Evolutionary conservation across 768 basidiomycete species (phyloP), one percentile per base, ranked within the genome.

Genomic region (Boletus vermiculosoides): DNA sequence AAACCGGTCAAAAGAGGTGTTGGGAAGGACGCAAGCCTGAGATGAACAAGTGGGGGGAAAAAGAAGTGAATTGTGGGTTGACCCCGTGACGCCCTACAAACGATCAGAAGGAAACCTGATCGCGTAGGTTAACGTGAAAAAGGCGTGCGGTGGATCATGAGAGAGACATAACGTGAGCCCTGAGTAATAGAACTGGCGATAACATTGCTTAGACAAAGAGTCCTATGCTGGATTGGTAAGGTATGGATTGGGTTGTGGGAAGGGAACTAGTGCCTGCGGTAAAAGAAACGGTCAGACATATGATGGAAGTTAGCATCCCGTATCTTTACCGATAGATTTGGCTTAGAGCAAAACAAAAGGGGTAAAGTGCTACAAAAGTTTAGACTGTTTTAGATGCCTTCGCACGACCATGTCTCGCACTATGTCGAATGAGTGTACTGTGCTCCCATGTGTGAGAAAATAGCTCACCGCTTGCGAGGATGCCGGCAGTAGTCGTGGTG

Each of bases 331-430:
- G 3, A 45, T 57, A 55, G 30, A 52, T 45, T 36, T 34, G 23
- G 42, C 22, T 31, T 12, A 22, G 50, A 28, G n/a, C 22, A 50
- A 44, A 33, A n/a, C 18, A 46, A 34, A 33, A 15, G 22, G 12
- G 18, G 13, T 34, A 31, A 20, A 6, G 28, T 54, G 39, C 78
- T 74, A 88, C 63, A 88, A 72, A 39, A 90, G 77, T 65, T 83
- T 87, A 9, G 85, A 87, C 63, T 87, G 86, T 60, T 85, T 87
- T 28, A 90, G 77, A 64, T 90, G 87, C 63, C 89, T 84, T 45
- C 89, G 83, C 37, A 90, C 83, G 48, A 91, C 88, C 87, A 90
- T 90, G 65, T 91, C 89, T 39, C 88, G 80, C 49, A 91, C 89
- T 89, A 63, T 46, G 52, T 44, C 54, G 30, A 18, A 39, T 66